phyloP scores from a whole-genome alignment of 345 rosid species.

The Bruguiera gymnorhiza region DNA sequence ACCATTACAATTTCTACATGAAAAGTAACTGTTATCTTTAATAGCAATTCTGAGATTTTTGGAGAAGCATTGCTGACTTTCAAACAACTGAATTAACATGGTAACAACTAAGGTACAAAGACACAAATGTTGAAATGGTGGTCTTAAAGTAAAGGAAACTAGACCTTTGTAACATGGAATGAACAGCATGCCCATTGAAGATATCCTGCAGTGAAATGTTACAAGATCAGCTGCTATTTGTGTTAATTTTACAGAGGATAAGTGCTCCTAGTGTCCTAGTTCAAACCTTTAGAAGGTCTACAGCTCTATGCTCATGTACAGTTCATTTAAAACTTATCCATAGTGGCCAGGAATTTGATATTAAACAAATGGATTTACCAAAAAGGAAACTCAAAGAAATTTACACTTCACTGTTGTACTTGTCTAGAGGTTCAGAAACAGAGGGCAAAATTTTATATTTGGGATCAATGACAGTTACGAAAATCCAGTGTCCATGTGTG shows the following conservation, averaged over 20 bases:
- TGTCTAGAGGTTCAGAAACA: not conserved
- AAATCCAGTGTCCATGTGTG: not conserved
- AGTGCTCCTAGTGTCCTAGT: not conserved
- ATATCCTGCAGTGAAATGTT: slow-evolving; percentile 50
- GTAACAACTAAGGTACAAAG: not conserved
- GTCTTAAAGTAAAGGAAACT: slow-evolving; percentile 6
- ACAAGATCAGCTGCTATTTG: slow-evolving; percentile 9
- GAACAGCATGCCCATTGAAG: slow-evolving; percentile 97
- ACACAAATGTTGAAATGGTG: not conserved
- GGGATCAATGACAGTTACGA: not conserved
- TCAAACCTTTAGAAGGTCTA: not conserved
- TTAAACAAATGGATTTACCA: not conserved
- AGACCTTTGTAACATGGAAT: slow-evolving; percentile 95
- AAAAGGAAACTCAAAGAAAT: too few relatives aligned
- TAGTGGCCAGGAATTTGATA: not conserved
- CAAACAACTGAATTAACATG: not conserved
- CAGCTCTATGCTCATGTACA: not conserved
- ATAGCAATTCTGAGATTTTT: not conserved
- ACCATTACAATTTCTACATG: not conserved
- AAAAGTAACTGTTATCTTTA: not conserved
- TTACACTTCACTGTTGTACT: too few relatives aligned
- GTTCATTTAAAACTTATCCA: not conserved
- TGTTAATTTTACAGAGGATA: not conserved
- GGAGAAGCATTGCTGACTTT: too few relatives aligned
- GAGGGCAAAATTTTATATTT: not conserved